Base-by-base conservation (phyloP, 1,139 yeast species). In the Candida albicans region DNA sequence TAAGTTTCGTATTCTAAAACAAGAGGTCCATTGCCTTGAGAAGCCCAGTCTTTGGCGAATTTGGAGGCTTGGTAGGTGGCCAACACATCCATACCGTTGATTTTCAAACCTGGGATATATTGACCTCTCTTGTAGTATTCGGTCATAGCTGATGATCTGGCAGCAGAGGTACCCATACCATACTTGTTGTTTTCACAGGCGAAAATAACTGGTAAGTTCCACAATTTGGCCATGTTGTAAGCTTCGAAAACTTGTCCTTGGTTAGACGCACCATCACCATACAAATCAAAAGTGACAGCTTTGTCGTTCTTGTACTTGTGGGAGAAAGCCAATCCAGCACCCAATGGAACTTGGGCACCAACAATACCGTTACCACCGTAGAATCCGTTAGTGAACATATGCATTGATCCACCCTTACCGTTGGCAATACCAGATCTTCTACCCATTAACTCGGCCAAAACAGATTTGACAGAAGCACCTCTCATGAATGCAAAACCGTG, bases 331-430 rank as follows among this genome's bases (percentile, higher is more conserved):
- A 93, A 78, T 57, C 99, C 99, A 45, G 97, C 88, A 65, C 99
- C 99, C 60, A 93, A 80, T 53, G 99, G 96, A 47, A 93, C 98
- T 75, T 93, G 99, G 44, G 98, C 99, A 67, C 99, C 99, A 44
- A 93, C 99, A 69, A 93, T 93, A 77, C 99, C 99, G 73, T 93
- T 93, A 73, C 99, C 99, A 65, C 99, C 99, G 70, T 86, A 93
- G 77, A 93, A 93, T 50, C 95, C 93, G 39, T 85, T 84, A 44
- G 96, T 88, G 68, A 86, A 93, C 93, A 93, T 88, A 76, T 93
- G 99, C 99, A 93, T 93, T 52, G 99, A 93, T 57, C 99, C 99
- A 73, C 99, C 99, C 73, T 93, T 93, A 74, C 99, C 99, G 71
- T 75, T 85, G 37, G 97, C 87, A 51, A 88, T 95, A 75, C 99